Evolutionary conservation across 306 rosid species (phyloP).

Genomic region (Alnus rubra): DNA sequence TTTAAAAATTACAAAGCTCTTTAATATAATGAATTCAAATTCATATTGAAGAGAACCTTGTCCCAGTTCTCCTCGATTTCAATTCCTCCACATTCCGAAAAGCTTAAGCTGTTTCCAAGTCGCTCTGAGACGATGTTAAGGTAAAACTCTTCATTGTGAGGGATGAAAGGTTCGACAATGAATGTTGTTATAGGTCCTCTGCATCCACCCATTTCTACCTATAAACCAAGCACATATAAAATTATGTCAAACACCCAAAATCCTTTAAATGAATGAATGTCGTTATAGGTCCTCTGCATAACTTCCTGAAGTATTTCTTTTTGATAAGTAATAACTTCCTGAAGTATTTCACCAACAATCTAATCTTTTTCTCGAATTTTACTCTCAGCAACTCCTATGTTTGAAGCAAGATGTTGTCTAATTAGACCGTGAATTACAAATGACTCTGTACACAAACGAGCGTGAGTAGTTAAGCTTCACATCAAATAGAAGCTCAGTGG

Average conservation of each 20-base stretch:
- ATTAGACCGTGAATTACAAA: too few species aligned
- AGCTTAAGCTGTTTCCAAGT: constrained; percentile 88
- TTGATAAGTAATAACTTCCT: too few species aligned
- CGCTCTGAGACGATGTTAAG: constrained; percentile 89
- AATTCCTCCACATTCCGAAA: constrained; percentile 97
- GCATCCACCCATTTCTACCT: constrained; percentile 96
- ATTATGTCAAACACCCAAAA: background rate
- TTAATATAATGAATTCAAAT: background rate
- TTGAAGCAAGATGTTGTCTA: too few species aligned
- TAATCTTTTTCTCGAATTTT: too few species aligned
- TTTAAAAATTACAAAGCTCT: background rate
- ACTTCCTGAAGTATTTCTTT: too few species aligned
- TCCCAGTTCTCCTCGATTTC: constrained; percentile 98
- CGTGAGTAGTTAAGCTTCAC: too few species aligned
- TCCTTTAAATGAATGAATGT: too few species aligned
- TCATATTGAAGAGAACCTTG: constrained; percentile 47
- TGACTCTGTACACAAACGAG: too few species aligned
- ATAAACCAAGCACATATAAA: constrained; percentile 21
- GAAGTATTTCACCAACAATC: too few species aligned
- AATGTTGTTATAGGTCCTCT: constrained; percentile 95
- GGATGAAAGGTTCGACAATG: constrained; percentile 94
- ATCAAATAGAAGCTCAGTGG: too few species aligned
- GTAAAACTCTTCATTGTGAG: constrained; percentile 91
- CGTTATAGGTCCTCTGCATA: too few species aligned
- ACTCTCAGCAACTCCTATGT: too few species aligned